A percentile compares a stretch with the other conserved stretches of the same genome.
Conservation (phyloP, 2,329 filamentous ascomycete genomes). For the Teratosphaeria epicoccoides region DNA sequence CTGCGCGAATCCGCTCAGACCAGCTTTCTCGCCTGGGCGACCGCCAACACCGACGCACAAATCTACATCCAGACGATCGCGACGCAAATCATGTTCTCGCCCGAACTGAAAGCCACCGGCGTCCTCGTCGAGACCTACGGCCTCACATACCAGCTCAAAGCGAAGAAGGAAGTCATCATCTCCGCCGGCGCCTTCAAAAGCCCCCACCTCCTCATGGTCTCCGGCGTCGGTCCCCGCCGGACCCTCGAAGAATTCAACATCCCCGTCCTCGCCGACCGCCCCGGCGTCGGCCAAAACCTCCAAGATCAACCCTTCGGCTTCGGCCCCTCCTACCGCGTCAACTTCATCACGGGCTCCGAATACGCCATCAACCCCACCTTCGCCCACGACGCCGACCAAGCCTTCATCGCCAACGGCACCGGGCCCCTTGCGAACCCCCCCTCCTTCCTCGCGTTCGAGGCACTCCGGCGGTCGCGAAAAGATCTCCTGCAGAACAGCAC, state of each 20-base stretch:
- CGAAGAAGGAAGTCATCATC: slow-evolving; percentile 37
- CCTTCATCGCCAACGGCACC: slow-evolving; percentile 31
- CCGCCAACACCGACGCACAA: slow-evolving; percentile 17
- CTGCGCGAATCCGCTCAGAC: slow-evolving; percentile 17
- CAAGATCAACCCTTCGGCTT: slow-evolving; percentile 40
- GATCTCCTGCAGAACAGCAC: slow-evolving; percentile 31
- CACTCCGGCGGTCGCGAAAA: slow-evolving; percentile 11
- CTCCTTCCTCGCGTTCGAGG: slow-evolving; percentile 37
- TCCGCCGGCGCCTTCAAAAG: slow-evolving; percentile 50
- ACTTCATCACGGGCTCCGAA: slow-evolving; percentile 43
- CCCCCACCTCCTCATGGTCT: slow-evolving; percentile 54
- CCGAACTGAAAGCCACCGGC: slow-evolving; percentile 20
- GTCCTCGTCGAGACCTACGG: slow-evolving; percentile 17
- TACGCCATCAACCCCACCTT: slow-evolving; percentile 24
- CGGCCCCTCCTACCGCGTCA: slow-evolving; percentile 26
- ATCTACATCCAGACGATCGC: slow-evolving; percentile 27
- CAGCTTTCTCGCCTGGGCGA: slow-evolving; percentile 18
- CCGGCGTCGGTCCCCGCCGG: slow-evolving; percentile 46
- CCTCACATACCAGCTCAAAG: slow-evolving; percentile 18
- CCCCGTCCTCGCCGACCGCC: slow-evolving; percentile 43
- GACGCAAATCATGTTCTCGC: slow-evolving; percentile 24
- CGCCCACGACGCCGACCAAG: slow-evolving; percentile 23
- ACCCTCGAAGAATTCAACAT: slow-evolving; percentile 46
- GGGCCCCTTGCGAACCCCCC: slow-evolving; percentile 39
- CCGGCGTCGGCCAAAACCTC: slow-evolving; percentile 53